Base-by-base conservation (phyloP, 306 rosid genomes). In the Clitoria ternatea region DNA sequence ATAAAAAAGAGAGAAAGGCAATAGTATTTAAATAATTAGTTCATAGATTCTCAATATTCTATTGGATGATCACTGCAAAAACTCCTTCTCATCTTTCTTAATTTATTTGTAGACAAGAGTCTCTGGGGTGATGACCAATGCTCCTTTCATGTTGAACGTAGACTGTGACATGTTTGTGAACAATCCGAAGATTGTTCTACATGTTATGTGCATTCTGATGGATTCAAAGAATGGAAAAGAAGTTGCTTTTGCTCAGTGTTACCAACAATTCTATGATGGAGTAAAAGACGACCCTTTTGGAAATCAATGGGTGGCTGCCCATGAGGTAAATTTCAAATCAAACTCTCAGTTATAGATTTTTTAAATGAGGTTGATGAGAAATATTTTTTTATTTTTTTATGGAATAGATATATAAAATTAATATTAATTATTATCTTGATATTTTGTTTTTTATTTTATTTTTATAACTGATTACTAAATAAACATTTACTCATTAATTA, bases 151-250 rank as follows among this genome's bases (percentile, higher is more conserved):
- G 63, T n/a, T 87, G 26, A 89, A 92, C 53, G 81, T 92, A 7
- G 98, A 92, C 37, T 92, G 95, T 23, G 96, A 92, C 79, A 89
- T 92, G 96, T 73, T 66, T 72, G 88, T 22, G 30, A 89, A 83
- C 78, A 75, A 84, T 24, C 90, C 96, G 1, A 79, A 84, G 35
- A 52, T 78, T 17, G 40, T 56, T 49, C 61, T 77, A 9, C 85
- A 87, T n/a, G 89, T 89, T 8, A 70, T 92, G 82, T 89, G 94
- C 65, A 36, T 84, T 40, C 48, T 92, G 43, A 39, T 74, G 13
- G 84, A 75, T 61, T 33, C 94, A 18, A 53, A 83, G 59, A 54
- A 52, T 6, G 69, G 77, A 29, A 61, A 61, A n/a, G 88, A 87
- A 20, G 77, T 82, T 13, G 95, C 94, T n/a, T 92, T 75, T 72